Evolutionary conservation across 2,329 filamentous ascomycete species (phyloP).

Genomic region (Fusarium torreyae): DNA sequence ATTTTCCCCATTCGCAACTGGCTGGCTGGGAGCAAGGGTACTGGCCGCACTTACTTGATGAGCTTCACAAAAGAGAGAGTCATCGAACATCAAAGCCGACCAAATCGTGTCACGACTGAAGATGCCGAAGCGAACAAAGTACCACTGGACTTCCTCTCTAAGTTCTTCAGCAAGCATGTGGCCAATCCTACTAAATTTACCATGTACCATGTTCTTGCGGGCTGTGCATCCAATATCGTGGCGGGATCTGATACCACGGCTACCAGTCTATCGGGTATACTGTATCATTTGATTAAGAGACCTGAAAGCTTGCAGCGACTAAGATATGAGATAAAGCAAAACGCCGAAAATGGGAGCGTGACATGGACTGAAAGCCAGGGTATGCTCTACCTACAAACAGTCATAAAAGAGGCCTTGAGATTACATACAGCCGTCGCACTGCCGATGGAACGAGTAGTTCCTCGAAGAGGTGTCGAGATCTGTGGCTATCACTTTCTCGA

Average conservation of each 20-base stretch:
- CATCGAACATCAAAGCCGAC: too few relatives aligned
- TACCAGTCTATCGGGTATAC: neutral
- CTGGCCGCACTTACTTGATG: too few relatives aligned
- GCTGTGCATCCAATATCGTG: conserved; percentile 8
- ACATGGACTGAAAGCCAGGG: neutral
- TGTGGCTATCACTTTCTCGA: neutral
- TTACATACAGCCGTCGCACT: conserved; percentile 7
- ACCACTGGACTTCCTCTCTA: conserved; percentile 6
- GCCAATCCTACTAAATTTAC: conserved; percentile 2
- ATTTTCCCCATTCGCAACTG: too few relatives aligned
- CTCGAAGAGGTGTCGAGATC: conserved; percentile 1
- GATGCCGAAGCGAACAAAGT: too few relatives aligned
- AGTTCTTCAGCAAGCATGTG: neutral
- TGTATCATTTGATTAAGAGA: neutral
- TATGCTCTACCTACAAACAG: conserved; percentile 8
- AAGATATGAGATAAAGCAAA: neutral
- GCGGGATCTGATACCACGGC: conserved; percentile 8
- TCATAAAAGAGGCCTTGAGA: conserved; percentile 8
- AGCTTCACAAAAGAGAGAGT: too few relatives aligned
- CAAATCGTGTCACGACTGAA: too few relatives aligned
- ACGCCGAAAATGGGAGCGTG: neutral
- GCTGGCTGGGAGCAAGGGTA: too few relatives aligned
- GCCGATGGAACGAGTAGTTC: conserved; percentile 11
- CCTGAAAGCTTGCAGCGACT: neutral
- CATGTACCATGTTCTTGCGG: conserved; percentile 1